Base-by-base conservation (phyloP, 352 stramenopile genomes). In the Pythium monospermum region DNA sequence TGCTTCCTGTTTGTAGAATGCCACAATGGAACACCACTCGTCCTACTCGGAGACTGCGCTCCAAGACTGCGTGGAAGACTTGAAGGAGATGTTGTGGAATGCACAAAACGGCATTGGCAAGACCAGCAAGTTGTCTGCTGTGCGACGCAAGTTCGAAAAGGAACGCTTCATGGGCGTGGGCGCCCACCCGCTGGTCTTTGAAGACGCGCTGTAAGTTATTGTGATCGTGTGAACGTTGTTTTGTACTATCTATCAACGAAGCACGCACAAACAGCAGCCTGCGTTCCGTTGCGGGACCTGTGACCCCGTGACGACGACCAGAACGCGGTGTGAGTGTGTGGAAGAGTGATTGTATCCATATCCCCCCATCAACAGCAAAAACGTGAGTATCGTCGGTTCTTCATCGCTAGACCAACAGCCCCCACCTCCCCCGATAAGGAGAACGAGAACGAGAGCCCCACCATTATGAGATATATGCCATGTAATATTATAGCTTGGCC, bases 101-200 rank as follows among this genome's bases (percentile, higher is more conserved):
- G 71, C 73, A 21, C 66, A 75, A 38, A 80, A 84, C 36, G 66
- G 67, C 13, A 61, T 91, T 19, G 74, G 77, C 41, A 88, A 88
- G 52, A 76, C 71, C 32, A 78, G 72, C 66, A 89, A 93, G 53
- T 68, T 96, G 40, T 76, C 76, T 19, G 84, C 86, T 39, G 84
- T 84, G 35, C 80, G 72, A 19, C 80, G 85, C 26, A 96, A 96
- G 63, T 96, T 95, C 54, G 66, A 71, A 56, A 94, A 90, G 57
- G 76, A 91, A 48, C 74, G 78, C 54, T 93, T 83, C 49, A 78
- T 86, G 72, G 57, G 58, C 62, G 83, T 93, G 22, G 68, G 78
- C n/a, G 62, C 69, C n/a, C 60, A 86, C 47, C 62, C 70, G 23
- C 66, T 91, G 12, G 56, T 54, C 36, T 76, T 91, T 53, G 67